phyloP scores from a whole-genome alignment of 306 rosid genomes.

The Elaeagnus macrophylla region DNA sequence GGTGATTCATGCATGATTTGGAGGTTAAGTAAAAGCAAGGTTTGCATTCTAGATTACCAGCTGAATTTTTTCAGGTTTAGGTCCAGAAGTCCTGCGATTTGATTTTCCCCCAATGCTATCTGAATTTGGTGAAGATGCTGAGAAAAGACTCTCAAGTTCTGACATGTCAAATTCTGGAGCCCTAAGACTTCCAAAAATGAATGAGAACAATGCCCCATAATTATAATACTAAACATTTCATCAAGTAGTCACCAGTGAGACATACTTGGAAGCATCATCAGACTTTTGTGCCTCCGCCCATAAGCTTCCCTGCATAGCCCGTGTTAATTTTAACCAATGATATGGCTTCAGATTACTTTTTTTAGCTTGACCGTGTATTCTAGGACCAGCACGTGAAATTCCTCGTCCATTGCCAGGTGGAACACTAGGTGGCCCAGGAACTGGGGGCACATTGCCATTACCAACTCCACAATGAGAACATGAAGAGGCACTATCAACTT shows the following conservation, averaged over 20 bases:
- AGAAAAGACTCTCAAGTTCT: constrained; percentile 90
- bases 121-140: constrained; percentile 59
- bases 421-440: constrained; percentile 24
- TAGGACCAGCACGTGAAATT: constrained; percentile 38
- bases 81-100: constrained; percentile 38
- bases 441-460: constrained; percentile 42
- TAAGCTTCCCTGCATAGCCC: constrained; percentile 94
- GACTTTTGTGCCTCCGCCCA: constrained; percentile 90
- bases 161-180: constrained; percentile 97
- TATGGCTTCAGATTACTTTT: constrained; percentile 67
- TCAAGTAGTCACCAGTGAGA: constrained; percentile 12
- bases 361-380: constrained; percentile 30
- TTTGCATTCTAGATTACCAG: no score
- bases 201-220: constrained; percentile 9
- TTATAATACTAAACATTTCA: constrained; percentile 3
- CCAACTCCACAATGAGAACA: constrained; percentile 18
- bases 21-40: no score
- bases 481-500: constrained; percentile 24
- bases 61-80: constrained; percentile 79
- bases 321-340: constrained; percentile 90
- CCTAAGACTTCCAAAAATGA: constrained; percentile 38
- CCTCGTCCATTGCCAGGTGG: constrained; percentile 52
- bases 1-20: no score
- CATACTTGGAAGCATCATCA: constrained; percentile 76
- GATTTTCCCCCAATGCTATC: constrained; percentile 27